A percentile compares a stretch with the other conserved stretches of the same genome.
phyloP scores from a whole-genome alignment of 495 filamentous ascomycete species.

The Penicillium egyptiacum region DNA sequence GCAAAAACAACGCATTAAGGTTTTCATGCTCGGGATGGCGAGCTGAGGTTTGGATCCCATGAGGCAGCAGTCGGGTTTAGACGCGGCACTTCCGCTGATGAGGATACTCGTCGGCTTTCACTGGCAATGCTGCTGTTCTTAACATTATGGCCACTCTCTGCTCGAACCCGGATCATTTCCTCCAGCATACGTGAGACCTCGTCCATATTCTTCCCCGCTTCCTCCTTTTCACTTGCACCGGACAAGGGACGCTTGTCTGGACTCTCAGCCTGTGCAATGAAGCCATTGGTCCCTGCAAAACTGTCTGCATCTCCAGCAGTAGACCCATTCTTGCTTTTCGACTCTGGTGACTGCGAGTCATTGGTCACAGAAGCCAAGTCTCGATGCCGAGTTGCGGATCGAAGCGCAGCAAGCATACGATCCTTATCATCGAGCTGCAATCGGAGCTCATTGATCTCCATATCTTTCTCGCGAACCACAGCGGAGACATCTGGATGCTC shows the following conservation, averaged over 20 bases:
- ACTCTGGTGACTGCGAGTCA: slow-evolving; percentile 39
- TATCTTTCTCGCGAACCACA: slow-evolving; percentile 83
- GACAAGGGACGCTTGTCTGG: slow-evolving; percentile 16
- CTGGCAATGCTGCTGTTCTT: slow-evolving; percentile 49
- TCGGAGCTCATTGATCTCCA: slow-evolving; percentile 87
- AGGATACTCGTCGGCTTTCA: slow-evolving; percentile 39
- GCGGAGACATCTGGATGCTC: slow-evolving; percentile 67
- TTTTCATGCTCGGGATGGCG: slow-evolving; percentile 13
- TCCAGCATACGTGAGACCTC: slow-evolving; percentile 89
- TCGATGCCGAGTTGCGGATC: slow-evolving; percentile 82
- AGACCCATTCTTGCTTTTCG: slow-evolving; percentile 35
- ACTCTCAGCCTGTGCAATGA: slow-evolving; percentile 22
- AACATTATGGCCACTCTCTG: slow-evolving; percentile 66
- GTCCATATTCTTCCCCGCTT: slow-evolving; percentile 68
- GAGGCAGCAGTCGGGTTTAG: slow-evolving; percentile 27
- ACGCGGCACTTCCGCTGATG: slow-evolving; percentile 30
- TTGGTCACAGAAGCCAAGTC: slow-evolving; percentile 71
- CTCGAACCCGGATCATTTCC: slow-evolving; percentile 89
- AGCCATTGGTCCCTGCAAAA: slow-evolving; percentile 22
- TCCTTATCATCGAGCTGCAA: slow-evolving; percentile 94
- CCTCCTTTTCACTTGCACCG: slow-evolving; percentile 31
- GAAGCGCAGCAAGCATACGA: slow-evolving; percentile 83
- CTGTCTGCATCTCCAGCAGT: slow-evolving; percentile 33
- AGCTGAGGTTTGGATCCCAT: slow-evolving; percentile 7
- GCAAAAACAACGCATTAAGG: neutral